Conservation (phyloP, 176 grass and related monocot genomes). For the Rhynchospora pubera region DNA sequence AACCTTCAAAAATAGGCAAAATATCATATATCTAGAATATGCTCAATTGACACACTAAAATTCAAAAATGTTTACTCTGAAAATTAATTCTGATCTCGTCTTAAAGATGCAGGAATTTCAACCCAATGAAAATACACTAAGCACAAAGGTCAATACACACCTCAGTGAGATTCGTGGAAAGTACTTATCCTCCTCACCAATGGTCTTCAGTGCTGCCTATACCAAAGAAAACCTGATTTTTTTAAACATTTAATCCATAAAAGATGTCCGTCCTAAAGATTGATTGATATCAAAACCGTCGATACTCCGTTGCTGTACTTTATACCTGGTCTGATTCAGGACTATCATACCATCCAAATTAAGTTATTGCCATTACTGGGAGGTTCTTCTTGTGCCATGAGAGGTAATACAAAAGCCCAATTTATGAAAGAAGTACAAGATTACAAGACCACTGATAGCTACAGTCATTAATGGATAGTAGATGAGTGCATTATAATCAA, state of each 20-base stretch:
- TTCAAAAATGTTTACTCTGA: background rate
- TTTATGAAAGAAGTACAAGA: background rate
- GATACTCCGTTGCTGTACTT: background rate
- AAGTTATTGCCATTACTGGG: background rate
- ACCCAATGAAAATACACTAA: background rate
- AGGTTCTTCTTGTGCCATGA: background rate
- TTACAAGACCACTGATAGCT: background rate
- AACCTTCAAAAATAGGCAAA: too few relatives aligned
- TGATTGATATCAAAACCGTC: background rate
- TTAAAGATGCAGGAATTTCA: background rate
- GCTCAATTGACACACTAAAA: background rate
- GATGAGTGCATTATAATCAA: background rate
- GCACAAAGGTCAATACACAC: conserved; percentile 14
- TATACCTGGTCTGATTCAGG: background rate
- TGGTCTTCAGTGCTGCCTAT: conserved; percentile 92
- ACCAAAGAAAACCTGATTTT: conserved; percentile 24
- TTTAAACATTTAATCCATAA: background rate
- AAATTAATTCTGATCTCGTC: background rate
- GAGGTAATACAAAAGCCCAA: background rate
- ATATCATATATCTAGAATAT: background rate
- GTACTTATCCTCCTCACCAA: conserved; percentile 90
- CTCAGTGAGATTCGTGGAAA: conserved; percentile 87
- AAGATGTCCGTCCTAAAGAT: background rate
- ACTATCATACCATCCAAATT: background rate
- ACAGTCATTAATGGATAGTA: background rate